Base-by-base conservation (phyloP, 1,139 yeast species). In the Pichia sp. region DNA sequence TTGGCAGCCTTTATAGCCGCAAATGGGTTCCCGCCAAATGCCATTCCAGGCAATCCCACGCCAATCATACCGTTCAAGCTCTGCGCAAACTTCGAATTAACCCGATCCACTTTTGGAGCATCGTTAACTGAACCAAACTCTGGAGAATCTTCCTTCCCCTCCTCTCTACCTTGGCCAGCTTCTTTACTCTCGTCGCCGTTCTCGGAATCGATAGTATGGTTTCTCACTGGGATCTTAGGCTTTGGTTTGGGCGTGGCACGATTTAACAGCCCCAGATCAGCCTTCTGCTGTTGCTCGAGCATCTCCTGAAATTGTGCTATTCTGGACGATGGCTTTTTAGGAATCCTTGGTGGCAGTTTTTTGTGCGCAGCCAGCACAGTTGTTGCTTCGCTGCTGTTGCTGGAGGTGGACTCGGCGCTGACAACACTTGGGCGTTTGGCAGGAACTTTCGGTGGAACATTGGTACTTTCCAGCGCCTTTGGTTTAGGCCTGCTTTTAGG, bases 231-330 rank as follows among this genome's bases (percentile, higher is more conserved):
- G 18, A 57, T 41, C 30, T 47, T 55, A 1, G 36, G n/a, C 18
- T 25, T 43, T 2, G 66, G 61, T 12, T 57, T 47, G 45, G 66
- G 62, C 34, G 51, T 55, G 7, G 36, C 36, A 10, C 16, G 36
- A 7, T 46, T 48, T 8, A 60, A 18, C 8, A 59, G 36, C 8
- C 61, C 62, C 41, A 59, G 46, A 44, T 63, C 66, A 46, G 62
- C 60, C 51, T 69, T 68, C 60, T 76, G 81, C 54, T 73, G 74
- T 55, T 71, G 70, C 46, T 76, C 77, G 52, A 85, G 71, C 84
- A 83, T 78, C 62, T 84, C 85, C 62, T 85, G 95, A 64, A 86
- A 85, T 0, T 90, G 90, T 1, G 91, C 90, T 55, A 86, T 86
- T 58, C 77, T 84, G 0, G 89, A 82, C 0, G 91, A 84, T 22